Conservation (phyloP, 176 grass and related monocot genomes). For the Miscanthus lutarioriparius region DNA sequence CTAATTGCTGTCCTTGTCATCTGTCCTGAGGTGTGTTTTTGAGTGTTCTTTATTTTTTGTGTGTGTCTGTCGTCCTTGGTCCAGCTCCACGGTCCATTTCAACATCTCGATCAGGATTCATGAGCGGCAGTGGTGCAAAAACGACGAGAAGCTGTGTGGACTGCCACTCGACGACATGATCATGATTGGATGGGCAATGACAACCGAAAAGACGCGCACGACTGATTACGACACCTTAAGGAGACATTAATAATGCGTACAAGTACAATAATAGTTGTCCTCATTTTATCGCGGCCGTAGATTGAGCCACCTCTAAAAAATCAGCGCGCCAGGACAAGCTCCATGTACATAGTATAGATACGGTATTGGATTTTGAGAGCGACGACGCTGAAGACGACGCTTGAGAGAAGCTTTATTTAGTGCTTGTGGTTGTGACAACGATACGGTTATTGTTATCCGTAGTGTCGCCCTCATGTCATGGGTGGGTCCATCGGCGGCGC, state of each 20-base stretch:
- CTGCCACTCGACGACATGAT: not conserved
- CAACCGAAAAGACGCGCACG: not conserved
- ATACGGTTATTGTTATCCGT: not conserved
- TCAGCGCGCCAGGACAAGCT: not conserved
- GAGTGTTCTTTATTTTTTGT: too few relatives aligned
- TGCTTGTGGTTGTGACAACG: not conserved
- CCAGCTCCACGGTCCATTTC: not conserved
- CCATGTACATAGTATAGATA: not conserved
- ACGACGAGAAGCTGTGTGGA: not conserved
- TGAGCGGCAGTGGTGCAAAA: not conserved
- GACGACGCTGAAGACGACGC: not conserved
- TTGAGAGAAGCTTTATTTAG: not conserved
- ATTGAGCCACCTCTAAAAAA: not conserved
- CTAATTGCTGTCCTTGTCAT: not conserved
- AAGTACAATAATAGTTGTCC: not conserved
- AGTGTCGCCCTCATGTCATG: not conserved
- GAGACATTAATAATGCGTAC: not conserved
- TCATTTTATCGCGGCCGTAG: not conserved
- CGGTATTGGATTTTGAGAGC: not conserved
- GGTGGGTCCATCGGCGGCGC: not conserved
- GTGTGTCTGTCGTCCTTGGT: too few relatives aligned
- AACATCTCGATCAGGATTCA: not conserved
- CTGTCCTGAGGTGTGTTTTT: not conserved
- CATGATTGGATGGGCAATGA: not conserved
- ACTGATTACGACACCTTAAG: not conserved